These are phyloP conservation scores for Trichopus zeylanicus DNA, from an alignment of 116 monocot genomes.

Conservation along the genomic window DNA sequence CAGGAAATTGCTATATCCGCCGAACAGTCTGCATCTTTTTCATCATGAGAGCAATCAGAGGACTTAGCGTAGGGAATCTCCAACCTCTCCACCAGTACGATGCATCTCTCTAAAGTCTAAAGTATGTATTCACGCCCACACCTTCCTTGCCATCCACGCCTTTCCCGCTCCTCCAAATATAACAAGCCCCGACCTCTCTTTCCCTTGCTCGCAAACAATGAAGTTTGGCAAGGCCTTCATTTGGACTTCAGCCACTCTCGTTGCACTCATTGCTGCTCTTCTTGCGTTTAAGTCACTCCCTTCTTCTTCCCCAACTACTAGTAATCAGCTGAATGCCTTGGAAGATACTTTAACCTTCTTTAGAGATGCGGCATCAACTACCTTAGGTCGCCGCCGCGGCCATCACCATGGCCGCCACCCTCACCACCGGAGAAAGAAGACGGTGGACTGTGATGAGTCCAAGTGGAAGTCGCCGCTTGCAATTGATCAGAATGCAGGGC, in stretches of 20 bases:
- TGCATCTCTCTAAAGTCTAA: too few species aligned
- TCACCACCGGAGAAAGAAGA: conserved; percentile 5
- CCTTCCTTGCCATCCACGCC: conserved; percentile 14
- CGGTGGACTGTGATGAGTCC: conserved; percentile 11
- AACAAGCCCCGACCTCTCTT: too few species aligned
- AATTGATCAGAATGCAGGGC: conserved; percentile 18
- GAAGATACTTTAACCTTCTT: conserved; percentile 20
- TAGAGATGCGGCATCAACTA: background rate
- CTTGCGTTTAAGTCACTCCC: conserved; percentile 20
- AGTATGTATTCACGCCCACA: conserved; percentile 1
- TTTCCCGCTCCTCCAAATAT: conserved; percentile 2
- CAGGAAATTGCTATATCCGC: too few species aligned
- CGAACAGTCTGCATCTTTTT: too few species aligned
- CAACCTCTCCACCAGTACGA: conserved; percentile 1
- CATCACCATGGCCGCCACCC: conserved; percentile 14
- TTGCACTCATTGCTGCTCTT: background rate
- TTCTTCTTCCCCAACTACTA: conserved; percentile 10
- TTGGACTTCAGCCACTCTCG: background rate
- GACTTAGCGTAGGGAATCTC: conserved; percentile 9
- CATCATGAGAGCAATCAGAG: too few species aligned
- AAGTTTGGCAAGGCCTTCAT: conserved; percentile 1
- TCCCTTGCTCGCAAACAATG: too few species aligned
- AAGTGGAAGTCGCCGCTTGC: conserved; percentile 28
- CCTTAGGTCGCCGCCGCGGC: conserved; percentile 15
- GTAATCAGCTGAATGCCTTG: background rate